Percentiles rank a stretch among this genome's conserved stretches.
phyloP scores from a whole-genome alignment of 176 grass and related monocot species.

The Juncus inflexus region DNA sequence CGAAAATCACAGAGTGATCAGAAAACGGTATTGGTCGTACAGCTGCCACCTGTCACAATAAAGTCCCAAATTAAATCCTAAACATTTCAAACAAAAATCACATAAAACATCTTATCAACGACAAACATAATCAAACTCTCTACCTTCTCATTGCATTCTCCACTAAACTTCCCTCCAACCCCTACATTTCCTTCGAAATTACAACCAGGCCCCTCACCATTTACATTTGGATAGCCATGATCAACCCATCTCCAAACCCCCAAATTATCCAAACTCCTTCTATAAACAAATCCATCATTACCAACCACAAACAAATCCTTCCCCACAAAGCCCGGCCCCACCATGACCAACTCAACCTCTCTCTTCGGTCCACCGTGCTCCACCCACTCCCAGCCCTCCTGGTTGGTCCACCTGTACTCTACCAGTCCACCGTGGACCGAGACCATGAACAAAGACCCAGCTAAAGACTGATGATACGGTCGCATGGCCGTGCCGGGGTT shows the following conservation, averaged over 20 bases:
- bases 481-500: conserved; percentile 70
- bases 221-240: conserved; percentile 44
- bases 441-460: conserved; percentile 80
- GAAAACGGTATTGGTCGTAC: conserved; percentile 78
- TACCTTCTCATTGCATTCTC: conserved; percentile 83
- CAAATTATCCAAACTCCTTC: conserved; percentile 37
- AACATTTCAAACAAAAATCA: too few species aligned
- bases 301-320: conserved; percentile 71
- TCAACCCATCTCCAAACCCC: conserved; percentile 72
- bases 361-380: conserved; percentile 80
- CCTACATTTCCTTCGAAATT: conserved; percentile 21
- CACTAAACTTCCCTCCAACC: conserved; percentile 13
- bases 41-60: conserved; percentile 54
- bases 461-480: conserved; percentile 44
- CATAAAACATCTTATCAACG: not conserved
- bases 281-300: conserved; percentile 76
- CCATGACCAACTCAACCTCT: conserved; percentile 54
- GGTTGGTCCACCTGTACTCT: conserved; percentile 75
- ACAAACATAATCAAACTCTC: too few species aligned
- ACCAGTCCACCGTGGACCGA: conserved; percentile 73
- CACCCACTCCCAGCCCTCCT: conserved; percentile 88
- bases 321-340: conserved; percentile 71
- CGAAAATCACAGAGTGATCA: conserved; percentile 67
- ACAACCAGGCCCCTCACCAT: conserved; percentile 33
- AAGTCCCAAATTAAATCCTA: not conserved